These are phyloP conservation scores for Dryas octopetala DNA, from an alignment of 306 rosid species.

Conservation along the genomic window DNA sequence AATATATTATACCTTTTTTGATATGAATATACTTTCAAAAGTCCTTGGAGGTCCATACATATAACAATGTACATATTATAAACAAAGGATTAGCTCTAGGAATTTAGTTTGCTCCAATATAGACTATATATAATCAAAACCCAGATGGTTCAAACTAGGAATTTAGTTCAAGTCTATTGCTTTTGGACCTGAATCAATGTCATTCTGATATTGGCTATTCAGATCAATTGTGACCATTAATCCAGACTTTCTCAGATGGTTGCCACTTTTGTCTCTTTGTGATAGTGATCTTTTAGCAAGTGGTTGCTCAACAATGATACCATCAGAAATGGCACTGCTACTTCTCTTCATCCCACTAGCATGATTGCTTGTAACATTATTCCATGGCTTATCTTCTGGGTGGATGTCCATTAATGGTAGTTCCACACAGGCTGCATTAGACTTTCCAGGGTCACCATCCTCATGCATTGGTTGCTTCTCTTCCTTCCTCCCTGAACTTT, in stretches of 20 bases:
- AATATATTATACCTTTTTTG: conserved; percentile 32
- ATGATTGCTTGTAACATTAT: conserved; percentile 25
- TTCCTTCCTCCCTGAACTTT: conserved; percentile 58
- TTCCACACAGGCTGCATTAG: conserved; percentile 38
- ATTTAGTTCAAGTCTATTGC: conserved; percentile 54
- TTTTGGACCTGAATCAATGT: conserved; percentile 50
- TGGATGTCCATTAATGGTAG: conserved; percentile 41
- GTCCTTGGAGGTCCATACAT: conserved; percentile 36
- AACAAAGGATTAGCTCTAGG: conserved; percentile 26
- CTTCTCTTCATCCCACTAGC: conserved; percentile 62
- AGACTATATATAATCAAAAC: conserved; percentile 26
- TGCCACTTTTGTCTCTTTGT: conserved; percentile 22
- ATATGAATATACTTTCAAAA: conserved; percentile 42
- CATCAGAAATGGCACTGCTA: conserved; percentile 42
- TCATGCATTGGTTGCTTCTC: conserved; percentile 43
- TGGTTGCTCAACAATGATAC: conserved; percentile 46
- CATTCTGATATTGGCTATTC: conserved; percentile 62
- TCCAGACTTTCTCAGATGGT: conserved; percentile 41
- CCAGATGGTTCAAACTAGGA: conserved; percentile 28
- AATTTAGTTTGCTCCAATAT: conserved; percentile 31
- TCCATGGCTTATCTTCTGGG: conserved; percentile 34
- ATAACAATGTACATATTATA: conserved; percentile 48
- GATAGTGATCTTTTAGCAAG: conserved; percentile 41
- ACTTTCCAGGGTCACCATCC: conserved; percentile 26
- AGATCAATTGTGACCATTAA: conserved; percentile 50